Percentiles rank a stretch among this genome's conserved stretches.
Evolutionary conservation across 257 asterid species (phyloP).

Genomic region (Oldenlandia corymbosa): DNA sequence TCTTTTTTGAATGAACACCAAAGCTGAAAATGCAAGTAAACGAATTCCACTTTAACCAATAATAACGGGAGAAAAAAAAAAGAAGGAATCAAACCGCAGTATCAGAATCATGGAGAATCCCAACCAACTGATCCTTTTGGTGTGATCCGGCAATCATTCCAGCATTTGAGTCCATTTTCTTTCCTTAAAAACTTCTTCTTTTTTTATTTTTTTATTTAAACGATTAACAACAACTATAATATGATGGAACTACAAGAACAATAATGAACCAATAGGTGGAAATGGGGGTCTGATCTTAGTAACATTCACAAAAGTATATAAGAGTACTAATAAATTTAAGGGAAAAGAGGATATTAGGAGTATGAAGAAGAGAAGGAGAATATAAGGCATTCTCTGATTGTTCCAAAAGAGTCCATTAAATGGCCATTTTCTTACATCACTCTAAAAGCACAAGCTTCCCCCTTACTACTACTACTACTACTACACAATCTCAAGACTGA

Average conservation of each 20-base stretch:
- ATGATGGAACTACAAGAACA: too few species aligned
- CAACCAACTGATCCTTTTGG: constrained; percentile 66
- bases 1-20: neutral
- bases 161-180: constrained; percentile 63
- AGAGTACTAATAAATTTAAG: too few species aligned
- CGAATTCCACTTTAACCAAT: too few species aligned
- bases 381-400: constrained; percentile 20
- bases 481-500: too few species aligned
- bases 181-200: neutral
- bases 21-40: constrained; percentile 10
- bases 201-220: too few species aligned
- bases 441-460: too few species aligned
- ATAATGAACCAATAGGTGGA: too few species aligned
- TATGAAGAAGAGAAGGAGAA: constrained; percentile 7
- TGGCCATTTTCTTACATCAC: too few species aligned
- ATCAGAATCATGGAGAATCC: constrained; percentile 65
- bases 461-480: too few species aligned
- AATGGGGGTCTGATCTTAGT: neutral
- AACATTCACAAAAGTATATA: too few species aligned
- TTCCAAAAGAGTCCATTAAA: too few species aligned
- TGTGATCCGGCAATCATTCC: constrained; percentile 94
- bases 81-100: constrained; percentile 46
- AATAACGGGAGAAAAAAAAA: constrained; percentile 8
- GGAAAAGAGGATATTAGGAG: constrained; percentile 3
- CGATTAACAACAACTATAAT: too few species aligned